Conservation (phyloP, 139 green algal genomes). For the Chlorella sp. region DNA sequence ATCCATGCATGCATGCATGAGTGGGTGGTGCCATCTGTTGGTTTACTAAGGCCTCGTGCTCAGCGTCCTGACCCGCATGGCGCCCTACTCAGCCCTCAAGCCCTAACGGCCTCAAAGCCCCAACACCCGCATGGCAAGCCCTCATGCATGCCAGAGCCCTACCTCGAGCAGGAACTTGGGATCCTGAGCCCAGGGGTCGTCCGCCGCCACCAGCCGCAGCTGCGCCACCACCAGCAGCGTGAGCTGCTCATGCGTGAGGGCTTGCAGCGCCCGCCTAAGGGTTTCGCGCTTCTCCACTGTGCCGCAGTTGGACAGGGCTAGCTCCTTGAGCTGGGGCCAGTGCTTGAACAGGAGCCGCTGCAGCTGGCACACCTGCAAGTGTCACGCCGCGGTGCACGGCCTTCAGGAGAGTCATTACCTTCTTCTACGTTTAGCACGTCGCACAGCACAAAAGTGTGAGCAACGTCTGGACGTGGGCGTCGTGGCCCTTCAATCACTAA, state of each 20-base stretch:
- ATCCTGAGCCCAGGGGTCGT: constrained; percentile 62
- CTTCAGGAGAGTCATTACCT: too few relatives aligned
- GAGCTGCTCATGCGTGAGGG: constrained; percentile 64
- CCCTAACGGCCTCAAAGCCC: too few relatives aligned
- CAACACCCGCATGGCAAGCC: neutral
- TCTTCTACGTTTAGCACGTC: too few relatives aligned
- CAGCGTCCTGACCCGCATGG: too few relatives aligned
- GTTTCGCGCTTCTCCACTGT: constrained; percentile 61
- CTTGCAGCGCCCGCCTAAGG: constrained; percentile 50
- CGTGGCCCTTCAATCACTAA: too few relatives aligned
- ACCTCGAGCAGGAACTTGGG: constrained; percentile 74
- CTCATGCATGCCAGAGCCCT: too few relatives aligned
- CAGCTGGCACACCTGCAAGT: constrained; percentile 60
- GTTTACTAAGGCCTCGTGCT: too few relatives aligned
- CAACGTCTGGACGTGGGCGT: too few relatives aligned
- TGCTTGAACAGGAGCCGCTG: constrained; percentile 88
- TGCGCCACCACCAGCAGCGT: constrained; percentile 54
- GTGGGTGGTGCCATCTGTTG: too few relatives aligned
- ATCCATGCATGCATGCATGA: too few relatives aligned
- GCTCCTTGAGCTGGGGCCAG: constrained; percentile 60
- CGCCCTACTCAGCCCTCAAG: too few relatives aligned
- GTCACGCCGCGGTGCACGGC: neutral
- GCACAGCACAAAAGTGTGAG: too few relatives aligned
- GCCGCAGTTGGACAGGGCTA: constrained; percentile 78
- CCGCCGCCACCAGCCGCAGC: constrained; percentile 70